phyloP scores from a whole-genome alignment of 2,329 filamentous ascomycete genomes.

The Dactylella cylindrospora region DNA sequence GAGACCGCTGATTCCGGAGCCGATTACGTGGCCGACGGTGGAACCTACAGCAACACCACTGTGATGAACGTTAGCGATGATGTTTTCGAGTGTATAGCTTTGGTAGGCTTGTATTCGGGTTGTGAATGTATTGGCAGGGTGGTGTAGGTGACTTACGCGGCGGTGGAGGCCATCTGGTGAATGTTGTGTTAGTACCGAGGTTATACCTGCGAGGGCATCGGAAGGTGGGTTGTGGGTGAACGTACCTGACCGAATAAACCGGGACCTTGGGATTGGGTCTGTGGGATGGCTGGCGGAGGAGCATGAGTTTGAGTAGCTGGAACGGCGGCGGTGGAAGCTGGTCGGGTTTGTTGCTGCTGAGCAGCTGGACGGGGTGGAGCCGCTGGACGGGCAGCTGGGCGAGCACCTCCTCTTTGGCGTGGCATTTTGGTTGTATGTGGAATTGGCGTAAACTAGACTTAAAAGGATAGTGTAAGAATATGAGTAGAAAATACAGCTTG shows the following conservation, averaged over 20 bases:
- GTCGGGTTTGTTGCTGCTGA: constrained; percentile 57
- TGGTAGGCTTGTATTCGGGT: neutral
- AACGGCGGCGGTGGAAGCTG: constrained; percentile 58
- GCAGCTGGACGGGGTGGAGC: constrained; percentile 56
- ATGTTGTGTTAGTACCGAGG: constrained; percentile 20
- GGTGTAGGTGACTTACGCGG: constrained; percentile 78
- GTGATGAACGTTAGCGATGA: constrained; percentile 49
- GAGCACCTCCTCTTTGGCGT: constrained; percentile 73
- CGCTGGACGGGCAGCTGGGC: constrained; percentile 65
- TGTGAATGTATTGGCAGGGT: neutral
- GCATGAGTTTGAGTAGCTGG: constrained; percentile 56
- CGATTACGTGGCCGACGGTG: constrained; percentile 91
- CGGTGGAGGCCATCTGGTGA: constrained; percentile 85
- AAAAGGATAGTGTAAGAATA: neutral
- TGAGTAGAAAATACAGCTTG: too few species aligned
- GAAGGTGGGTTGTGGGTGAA: neutral
- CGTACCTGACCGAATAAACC: constrained; percentile 73
- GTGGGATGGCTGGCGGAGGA: constrained; percentile 55
- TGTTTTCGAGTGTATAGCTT: constrained; percentile 18
- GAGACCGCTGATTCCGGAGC: constrained; percentile 61
- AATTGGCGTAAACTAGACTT: neutral
- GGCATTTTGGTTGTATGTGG: constrained; percentile 61
- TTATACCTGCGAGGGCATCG: constrained; percentile 11
- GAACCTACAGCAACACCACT: constrained; percentile 97
- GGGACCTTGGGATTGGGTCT: constrained; percentile 62